A percentile compares a stretch with the other conserved stretches of the same genome.
phyloP scores from a whole-genome alignment of 768 basidiomycete species.

The Lentinula aciculospora region DNA sequence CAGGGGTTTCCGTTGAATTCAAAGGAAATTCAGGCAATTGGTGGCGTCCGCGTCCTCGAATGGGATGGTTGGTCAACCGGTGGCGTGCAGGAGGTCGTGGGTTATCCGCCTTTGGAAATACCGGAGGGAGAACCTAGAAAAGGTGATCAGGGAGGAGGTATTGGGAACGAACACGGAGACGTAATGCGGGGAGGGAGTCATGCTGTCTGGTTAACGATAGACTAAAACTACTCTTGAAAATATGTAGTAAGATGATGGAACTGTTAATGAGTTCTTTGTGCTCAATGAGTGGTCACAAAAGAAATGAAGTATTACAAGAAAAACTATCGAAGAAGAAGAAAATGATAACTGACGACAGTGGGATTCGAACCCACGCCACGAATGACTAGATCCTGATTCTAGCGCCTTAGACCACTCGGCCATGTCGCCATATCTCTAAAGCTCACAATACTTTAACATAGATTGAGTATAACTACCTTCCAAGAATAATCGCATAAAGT shows the following conservation, averaged over 20 bases:
- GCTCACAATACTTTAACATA: too few species aligned
- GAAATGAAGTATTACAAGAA: too few species aligned
- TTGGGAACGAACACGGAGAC: not conserved
- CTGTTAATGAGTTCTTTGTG: too few species aligned
- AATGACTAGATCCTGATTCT: conserved; percentile 12
- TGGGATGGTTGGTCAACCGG: conserved; percentile 41
- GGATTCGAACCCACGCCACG: conserved; percentile 22
- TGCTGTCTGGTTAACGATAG: conserved; percentile 37
- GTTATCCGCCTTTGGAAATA: conserved; percentile 27
- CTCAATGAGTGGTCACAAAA: too few species aligned
- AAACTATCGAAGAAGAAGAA: too few species aligned
- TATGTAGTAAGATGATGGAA: conserved; percentile 29
- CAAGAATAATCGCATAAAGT: too few species aligned
- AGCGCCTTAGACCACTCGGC: not conserved
- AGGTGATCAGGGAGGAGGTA: conserved; percentile 8
- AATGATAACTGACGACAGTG: conserved; percentile 14
- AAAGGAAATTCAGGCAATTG: conserved; percentile 9
- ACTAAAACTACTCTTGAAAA: not conserved
- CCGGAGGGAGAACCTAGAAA: not conserved
- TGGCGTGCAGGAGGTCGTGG: conserved; percentile 32
- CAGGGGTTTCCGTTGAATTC: not conserved
- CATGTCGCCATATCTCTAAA: not conserved
- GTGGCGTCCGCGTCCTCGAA: conserved; percentile 40
- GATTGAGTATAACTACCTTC: too few species aligned
- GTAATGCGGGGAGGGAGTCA: conserved; percentile 42